Evolutionary conservation across 345 rosid species (phyloP), one percentile per base, ranked within the genome.

Genomic region (Cardamine chenopodiifolia): DNA sequence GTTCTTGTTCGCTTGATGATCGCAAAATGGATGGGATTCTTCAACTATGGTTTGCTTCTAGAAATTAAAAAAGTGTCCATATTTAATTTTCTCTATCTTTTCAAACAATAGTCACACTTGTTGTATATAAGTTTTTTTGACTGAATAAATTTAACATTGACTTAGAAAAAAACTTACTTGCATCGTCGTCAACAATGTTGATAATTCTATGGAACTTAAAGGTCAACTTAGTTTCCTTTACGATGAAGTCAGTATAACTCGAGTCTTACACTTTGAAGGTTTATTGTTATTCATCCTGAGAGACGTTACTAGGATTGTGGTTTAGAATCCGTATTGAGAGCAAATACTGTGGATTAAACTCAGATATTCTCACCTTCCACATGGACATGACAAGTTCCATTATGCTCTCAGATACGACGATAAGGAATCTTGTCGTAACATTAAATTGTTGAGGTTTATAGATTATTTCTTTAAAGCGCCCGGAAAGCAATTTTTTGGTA

Each of bases 331-430:
- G 3, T 54, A 54, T 54, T 54, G 8, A 19, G 12, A 0, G 0
- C 34, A 54, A 26, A 26, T 19, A 14, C 8, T 31, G 35, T 54
- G 34, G 34, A 26, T 54, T 6, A 3, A 54, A 3, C 18, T 54
- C 3, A 15, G 59, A 54, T 7, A 26, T 28, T 7, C 59, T 14
- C 35, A 14, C 11, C 10, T 0, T 25, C 4, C 18, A 25, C 0
- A 2, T 5, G 1, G 8, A 12, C 0, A 1, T 4, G 0, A 53
- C 4, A 1, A 0, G 4, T 53, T 54, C 19, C 7, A 0, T 3
- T 55, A 28, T 55, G 60, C 60, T 28, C 13, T 55, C 5, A 37
- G 35, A 55, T 55, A 28, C 13, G 20, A 3, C 1, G 37, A 28
- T 15, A 55, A 28, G 20, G 19, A 28, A 55, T 15, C 37, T 55